Evolutionary conservation across 192 early-diverging fungal genomes (phyloP).

Genomic region (Coemansia javaensis): DNA sequence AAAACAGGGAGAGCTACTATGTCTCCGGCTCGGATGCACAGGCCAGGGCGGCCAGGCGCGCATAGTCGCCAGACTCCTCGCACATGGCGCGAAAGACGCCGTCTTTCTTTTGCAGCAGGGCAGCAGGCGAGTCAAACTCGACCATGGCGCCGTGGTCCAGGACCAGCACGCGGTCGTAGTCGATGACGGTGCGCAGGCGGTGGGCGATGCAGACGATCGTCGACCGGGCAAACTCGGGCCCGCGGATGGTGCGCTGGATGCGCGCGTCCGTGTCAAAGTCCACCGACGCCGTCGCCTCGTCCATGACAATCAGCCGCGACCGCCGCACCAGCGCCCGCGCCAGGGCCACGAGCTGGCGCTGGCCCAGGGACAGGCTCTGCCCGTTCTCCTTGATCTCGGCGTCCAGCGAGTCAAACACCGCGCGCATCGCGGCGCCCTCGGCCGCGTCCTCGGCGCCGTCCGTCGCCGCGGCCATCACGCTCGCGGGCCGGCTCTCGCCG

Average conservation of each 20-base stretch:
- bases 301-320: slow-evolving; percentile 67
- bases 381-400: slow-evolving; percentile 75
- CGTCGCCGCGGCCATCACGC: not conserved
- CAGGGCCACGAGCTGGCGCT: slow-evolving; percentile 68
- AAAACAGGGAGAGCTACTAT: too few species aligned
- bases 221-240: slow-evolving; percentile 62
- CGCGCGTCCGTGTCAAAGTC: slow-evolving; percentile 82
- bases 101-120: slow-evolving; percentile 57
- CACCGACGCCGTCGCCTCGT: slow-evolving; percentile 88
- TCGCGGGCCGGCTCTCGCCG: slow-evolving; percentile 2
- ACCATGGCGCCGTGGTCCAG: slow-evolving; percentile 69
- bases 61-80: slow-evolving; percentile 72
- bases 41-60: slow-evolving; percentile 3
- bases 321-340: slow-evolving; percentile 68
- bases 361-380: slow-evolving; percentile 69
- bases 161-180: slow-evolving; percentile 80
- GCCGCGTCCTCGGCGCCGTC: not conserved
- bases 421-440: slow-evolving; percentile 3
- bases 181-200: slow-evolving; percentile 74
- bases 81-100: slow-evolving; percentile 77
- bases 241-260: slow-evolving; percentile 84
- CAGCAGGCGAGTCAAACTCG: slow-evolving; percentile 77
- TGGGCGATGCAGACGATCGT: slow-evolving; percentile 90
- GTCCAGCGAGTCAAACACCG: slow-evolving; percentile 60
- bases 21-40: too few species aligned